phyloP scores from a whole-genome alignment of 108 stramenopile genomes.

The Nitzschia sp. region DNA sequence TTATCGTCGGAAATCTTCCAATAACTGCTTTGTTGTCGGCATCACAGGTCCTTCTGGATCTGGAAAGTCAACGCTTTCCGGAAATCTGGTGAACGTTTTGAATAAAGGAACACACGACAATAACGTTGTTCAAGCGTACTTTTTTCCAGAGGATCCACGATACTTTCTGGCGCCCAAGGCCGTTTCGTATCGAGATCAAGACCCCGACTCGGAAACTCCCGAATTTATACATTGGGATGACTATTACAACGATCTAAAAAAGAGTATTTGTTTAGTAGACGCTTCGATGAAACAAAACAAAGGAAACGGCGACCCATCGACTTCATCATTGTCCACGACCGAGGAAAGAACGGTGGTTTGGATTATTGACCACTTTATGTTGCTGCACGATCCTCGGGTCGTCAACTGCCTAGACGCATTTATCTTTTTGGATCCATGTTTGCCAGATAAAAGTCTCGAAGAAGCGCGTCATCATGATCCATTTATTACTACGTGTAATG shows the following conservation, averaged over 20 bases:
- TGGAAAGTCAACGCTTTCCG: neutral
- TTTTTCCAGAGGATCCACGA: constrained; percentile 1
- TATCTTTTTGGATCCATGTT: constrained; percentile 4
- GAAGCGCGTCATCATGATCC: neutral
- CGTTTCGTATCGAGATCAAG: neutral
- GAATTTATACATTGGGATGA: neutral
- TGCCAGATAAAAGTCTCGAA: neutral
- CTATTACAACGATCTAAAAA: neutral
- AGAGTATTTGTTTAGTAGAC: neutral
- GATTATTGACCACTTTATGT: neutral
- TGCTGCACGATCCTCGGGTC: neutral
- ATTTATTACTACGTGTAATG: neutral
- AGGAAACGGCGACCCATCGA: neutral
- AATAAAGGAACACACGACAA: too few species aligned
- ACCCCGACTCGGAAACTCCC: constrained; percentile 3
- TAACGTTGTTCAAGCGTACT: neutral
- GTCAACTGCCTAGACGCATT: neutral
- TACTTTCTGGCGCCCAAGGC: neutral
- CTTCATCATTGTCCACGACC: neutral
- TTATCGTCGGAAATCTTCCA: too few species aligned
- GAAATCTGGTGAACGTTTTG: neutral
- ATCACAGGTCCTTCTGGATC: constrained; percentile 7
- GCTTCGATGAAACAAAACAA: too few species aligned
- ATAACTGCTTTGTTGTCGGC: neutral
- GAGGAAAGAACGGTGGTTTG: neutral